Evolutionary conservation across 31 red algal species (phyloP).

Genomic region (Bonnemaisonia californica): DNA sequence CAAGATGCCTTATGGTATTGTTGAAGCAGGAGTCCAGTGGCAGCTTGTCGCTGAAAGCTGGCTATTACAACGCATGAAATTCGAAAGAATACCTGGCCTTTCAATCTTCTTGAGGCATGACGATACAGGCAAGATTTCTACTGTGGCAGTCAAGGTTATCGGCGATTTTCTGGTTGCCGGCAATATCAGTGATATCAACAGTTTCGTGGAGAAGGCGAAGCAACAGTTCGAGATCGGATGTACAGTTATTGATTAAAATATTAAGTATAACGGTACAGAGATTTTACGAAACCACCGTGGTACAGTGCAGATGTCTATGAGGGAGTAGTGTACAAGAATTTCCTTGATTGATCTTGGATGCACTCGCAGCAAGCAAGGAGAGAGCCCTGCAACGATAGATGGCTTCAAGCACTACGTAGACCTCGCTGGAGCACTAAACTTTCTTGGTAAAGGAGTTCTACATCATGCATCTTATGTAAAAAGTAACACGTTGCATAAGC

Average conservation of each 20-base stretch:
- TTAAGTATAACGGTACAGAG: neutral
- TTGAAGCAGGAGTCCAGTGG: too few species aligned
- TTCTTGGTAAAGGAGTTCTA: neutral
- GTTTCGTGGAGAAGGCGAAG: neutral
- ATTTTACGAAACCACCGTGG: neutral
- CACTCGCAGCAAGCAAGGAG: neutral
- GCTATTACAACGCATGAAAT: too few species aligned
- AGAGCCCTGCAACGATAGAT: neutral
- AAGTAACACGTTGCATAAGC: neutral
- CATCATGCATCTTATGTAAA: neutral
- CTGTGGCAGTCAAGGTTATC: neutral
- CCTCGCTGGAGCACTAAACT: neutral
- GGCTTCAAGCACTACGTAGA: neutral
- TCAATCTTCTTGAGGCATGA: too few species aligned
- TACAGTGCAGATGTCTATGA: neutral
- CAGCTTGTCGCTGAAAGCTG: too few species aligned
- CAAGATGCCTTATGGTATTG: too few species aligned
- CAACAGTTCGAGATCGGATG: neutral
- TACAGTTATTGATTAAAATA: neutral
- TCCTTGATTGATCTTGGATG: neutral
- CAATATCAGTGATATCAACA: neutral
- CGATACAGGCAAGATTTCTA: neutral
- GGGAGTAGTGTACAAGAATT: neutral
- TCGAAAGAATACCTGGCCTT: too few species aligned
- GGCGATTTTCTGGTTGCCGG: neutral